Percentiles rank a stretch among this genome's conserved stretches.
These are phyloP conservation scores for Malus sieversii DNA, from an alignment of 306 rosid species.

Conservation along the genomic window DNA sequence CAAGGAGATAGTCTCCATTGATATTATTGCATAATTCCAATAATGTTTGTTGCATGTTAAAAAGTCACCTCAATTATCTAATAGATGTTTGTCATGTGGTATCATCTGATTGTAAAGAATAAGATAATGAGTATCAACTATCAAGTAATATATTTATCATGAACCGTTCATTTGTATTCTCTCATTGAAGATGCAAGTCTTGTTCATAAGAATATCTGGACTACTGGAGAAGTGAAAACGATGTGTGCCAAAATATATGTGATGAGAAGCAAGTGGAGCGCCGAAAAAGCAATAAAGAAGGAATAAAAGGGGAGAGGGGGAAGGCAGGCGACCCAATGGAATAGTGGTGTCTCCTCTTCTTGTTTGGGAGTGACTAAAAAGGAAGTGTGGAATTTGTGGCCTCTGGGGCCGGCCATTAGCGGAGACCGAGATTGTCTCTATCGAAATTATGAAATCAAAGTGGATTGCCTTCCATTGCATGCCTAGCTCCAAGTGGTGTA, in stretches of 20 bases:
- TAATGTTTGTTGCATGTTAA: neutral
- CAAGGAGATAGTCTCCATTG: neutral
- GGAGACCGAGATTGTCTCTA: conserved; percentile 12
- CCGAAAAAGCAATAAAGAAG: conserved; percentile 19
- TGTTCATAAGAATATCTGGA: too few species aligned
- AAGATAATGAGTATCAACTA: too few species aligned
- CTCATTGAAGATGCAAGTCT: too few species aligned
- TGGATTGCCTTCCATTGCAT: neutral
- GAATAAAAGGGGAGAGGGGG: neutral
- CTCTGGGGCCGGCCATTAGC: conserved; percentile 25
- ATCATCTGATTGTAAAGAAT: too few species aligned
- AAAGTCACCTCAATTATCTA: too few species aligned
- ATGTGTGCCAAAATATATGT: neutral
- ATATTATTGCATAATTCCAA: neutral
- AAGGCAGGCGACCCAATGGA: conserved; percentile 16
- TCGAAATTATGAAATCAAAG: neutral
- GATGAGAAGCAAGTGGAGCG: neutral
- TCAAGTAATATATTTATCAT: too few species aligned
- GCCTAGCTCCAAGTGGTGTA: neutral
- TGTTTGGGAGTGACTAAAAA: conserved; percentile 36
- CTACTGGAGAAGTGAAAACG: too few species aligned
- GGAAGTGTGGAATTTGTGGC: neutral
- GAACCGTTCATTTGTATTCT: too few species aligned
- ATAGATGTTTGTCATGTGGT: too few species aligned
- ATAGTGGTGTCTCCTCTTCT: conserved; percentile 17